Percentiles rank a stretch among this genome's conserved stretches.
phyloP scores from a whole-genome alignment of 1,139 yeast species.

The Candida albicans region DNA sequence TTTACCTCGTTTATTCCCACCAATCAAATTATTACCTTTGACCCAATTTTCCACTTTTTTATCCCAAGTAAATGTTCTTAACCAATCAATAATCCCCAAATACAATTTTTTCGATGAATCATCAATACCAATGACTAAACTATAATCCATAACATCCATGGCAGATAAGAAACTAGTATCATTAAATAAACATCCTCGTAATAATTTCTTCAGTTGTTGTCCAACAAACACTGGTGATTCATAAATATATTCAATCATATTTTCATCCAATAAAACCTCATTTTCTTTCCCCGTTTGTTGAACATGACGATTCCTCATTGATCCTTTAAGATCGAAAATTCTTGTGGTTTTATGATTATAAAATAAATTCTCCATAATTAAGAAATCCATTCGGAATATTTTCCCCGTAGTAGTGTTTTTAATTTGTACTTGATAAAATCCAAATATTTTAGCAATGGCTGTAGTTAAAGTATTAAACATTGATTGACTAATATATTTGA shows the following conservation, averaged over 20 bases:
- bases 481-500: slow-evolving; percentile 94
- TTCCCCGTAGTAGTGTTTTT: slow-evolving; percentile 76
- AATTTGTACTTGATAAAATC: slow-evolving; percentile 90
- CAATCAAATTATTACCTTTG: slow-evolving; percentile 84
- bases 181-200: slow-evolving; percentile 89
- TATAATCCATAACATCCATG: slow-evolving; percentile 99
- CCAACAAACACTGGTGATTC: slow-evolving; percentile 94
- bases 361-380: slow-evolving; percentile 94
- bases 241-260: slow-evolving; percentile 96
- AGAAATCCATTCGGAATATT: slow-evolving; percentile 80
- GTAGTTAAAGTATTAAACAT: slow-evolving; percentile 93
- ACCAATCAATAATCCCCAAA: slow-evolving; percentile 94
- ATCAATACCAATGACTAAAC: slow-evolving; percentile 86
- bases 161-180: slow-evolving; percentile 93
- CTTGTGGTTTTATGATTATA: slow-evolving; percentile 81
- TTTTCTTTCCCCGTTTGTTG: slow-evolving; percentile 95
- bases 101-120: slow-evolving; percentile 64
- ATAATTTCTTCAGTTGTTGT: slow-evolving; percentile 83
- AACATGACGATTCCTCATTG: slow-evolving; percentile 96
- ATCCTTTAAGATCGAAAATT: slow-evolving; percentile 94
- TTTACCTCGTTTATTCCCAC: slow-evolving; percentile 73
- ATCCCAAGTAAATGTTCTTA: slow-evolving; percentile 97
- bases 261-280: slow-evolving; percentile 92
- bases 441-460: slow-evolving; percentile 90
- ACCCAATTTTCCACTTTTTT: slow-evolving; percentile 98